phyloP scores from a whole-genome alignment of 2,329 filamentous ascomycete genomes.

The Cladophialophora exuberans region DNA sequence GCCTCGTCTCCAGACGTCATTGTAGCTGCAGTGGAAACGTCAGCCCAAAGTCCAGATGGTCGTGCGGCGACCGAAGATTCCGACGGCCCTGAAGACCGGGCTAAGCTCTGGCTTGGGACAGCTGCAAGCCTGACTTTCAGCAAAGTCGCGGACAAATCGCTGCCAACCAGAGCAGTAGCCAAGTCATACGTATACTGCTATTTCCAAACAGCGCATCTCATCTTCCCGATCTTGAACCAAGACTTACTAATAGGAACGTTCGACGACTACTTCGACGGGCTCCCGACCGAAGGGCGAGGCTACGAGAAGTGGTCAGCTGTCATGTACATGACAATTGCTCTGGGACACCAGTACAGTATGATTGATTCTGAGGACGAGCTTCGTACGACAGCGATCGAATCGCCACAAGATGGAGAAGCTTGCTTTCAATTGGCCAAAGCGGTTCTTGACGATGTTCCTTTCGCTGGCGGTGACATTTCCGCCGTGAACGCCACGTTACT shows the following conservation, averaged over 20 bases:
- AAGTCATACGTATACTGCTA: constrained; percentile 13
- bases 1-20: constrained; percentile 17
- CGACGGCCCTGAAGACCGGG: constrained; percentile 4
- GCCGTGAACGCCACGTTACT: constrained; percentile 19
- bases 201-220: constrained; percentile 18
- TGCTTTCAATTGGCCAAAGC: constrained; percentile 20
- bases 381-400: constrained; percentile 1
- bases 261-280: constrained; percentile 12
- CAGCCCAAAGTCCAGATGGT: not conserved
- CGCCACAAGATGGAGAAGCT: constrained; percentile 11
- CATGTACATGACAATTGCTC: constrained; percentile 23
- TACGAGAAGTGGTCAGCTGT: constrained; percentile 18
- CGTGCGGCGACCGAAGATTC: not conserved
- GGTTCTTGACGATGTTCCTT: constrained; percentile 15
- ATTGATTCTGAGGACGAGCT: constrained; percentile 15
- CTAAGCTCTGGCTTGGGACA: constrained; percentile 5
- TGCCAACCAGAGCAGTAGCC: constrained; percentile 11
- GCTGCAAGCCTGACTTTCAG: constrained; percentile 3
- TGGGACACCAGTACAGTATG: constrained; percentile 20
- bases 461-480: constrained; percentile 20
- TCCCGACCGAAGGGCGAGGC: constrained; percentile 18
- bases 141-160: constrained; percentile 2
- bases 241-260: constrained; percentile 3
- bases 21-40: constrained; percentile 12
- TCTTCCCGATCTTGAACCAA: constrained; percentile 17